Conservation (phyloP, 306 rosid species). For the Cucumis cinereus region DNA sequence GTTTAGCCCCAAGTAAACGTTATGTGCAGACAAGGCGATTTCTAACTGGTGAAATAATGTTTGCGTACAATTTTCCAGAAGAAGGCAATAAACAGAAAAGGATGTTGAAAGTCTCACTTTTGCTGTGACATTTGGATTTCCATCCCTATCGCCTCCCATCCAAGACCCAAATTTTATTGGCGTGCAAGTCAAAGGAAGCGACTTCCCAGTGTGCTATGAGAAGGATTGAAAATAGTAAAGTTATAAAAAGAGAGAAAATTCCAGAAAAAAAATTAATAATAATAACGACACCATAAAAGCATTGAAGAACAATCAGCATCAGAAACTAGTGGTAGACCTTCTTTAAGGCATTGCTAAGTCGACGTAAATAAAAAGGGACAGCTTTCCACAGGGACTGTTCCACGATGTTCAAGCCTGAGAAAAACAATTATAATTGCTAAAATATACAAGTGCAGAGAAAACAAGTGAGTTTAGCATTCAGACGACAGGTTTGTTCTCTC, state of each 20-base stretch:
- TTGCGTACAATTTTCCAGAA: not conserved
- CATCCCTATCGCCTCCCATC: conserved; percentile 99
- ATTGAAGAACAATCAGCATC: conserved; percentile 13
- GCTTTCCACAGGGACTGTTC: conserved; percentile 98
- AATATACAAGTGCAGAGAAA: not conserved
- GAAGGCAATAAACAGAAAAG: not conserved
- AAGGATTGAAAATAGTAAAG: not conserved
- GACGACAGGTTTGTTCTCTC: conserved; percentile 8
- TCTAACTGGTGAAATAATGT: not conserved
- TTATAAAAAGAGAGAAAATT: not conserved
- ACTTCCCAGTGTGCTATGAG: conserved; percentile 78
- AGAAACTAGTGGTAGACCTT: conserved; percentile 39
- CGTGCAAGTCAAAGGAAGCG: conserved; percentile 87
- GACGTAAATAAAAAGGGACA: conserved; percentile 86
- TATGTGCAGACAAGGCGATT: not conserved
- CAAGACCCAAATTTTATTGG: conserved; percentile 92
- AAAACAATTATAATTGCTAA: not conserved
- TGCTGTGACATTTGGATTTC: conserved; percentile 89
- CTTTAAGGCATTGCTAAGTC: conserved; percentile 90
- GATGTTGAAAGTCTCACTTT: conserved; percentile 35
- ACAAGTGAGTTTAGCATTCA: not conserved
- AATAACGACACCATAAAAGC: not conserved
- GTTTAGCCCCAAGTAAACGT: not conserved
- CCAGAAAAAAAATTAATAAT: not conserved
- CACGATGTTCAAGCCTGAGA: conserved; percentile 78